A percentile compares a stretch with the other conserved stretches of the same genome.
Conservation (phyloP, 345 rosid genomes). For the Ailanthus altissimus region DNA sequence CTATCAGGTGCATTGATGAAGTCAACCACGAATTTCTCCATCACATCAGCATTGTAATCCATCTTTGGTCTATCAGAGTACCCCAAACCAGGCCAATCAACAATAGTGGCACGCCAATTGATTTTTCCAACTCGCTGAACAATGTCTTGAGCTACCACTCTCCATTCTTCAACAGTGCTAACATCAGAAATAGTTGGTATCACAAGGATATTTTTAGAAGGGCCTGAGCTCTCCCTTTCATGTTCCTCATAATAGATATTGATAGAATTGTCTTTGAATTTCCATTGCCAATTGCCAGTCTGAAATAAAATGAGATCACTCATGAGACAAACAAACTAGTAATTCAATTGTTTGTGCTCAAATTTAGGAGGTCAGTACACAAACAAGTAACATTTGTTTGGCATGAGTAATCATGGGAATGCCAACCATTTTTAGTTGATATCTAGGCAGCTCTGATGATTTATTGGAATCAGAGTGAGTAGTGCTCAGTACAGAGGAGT, state of each 20-base stretch:
- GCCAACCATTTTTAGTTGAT: too few relatives aligned
- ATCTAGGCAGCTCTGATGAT: too few relatives aligned
- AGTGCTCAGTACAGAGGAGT: too few relatives aligned
- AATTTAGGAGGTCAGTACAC: too few relatives aligned
- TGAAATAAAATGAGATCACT: slow-evolving; percentile 34
- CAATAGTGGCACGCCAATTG: slow-evolving; percentile 78
- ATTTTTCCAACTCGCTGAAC: slow-evolving; percentile 50
- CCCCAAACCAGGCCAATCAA: slow-evolving; percentile 98
- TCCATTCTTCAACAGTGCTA: slow-evolving; percentile 95
- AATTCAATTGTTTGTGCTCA: too few relatives aligned
- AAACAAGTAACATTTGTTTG: too few relatives aligned
- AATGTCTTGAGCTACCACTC: slow-evolving; percentile 76
- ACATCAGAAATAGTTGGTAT: slow-evolving; percentile 96
- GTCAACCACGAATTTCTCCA: slow-evolving; percentile 88
- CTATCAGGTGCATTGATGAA: slow-evolving; percentile 71
- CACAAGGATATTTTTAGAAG: slow-evolving; percentile 69
- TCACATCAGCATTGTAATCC: slow-evolving; percentile 77
- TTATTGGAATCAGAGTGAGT: too few relatives aligned
- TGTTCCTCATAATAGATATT: slow-evolving; percentile 79
- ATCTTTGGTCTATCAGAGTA: slow-evolving; percentile 76
- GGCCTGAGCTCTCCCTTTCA: slow-evolving; percentile 44
- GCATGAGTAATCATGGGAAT: too few relatives aligned
- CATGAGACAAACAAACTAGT: slow-evolving; percentile 10
- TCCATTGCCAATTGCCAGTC: slow-evolving; percentile 74
- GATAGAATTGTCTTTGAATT: slow-evolving; percentile 57